Base-by-base conservation (phyloP, 1,284 basidiomycete species). In the Pholiota adiposa region DNA sequence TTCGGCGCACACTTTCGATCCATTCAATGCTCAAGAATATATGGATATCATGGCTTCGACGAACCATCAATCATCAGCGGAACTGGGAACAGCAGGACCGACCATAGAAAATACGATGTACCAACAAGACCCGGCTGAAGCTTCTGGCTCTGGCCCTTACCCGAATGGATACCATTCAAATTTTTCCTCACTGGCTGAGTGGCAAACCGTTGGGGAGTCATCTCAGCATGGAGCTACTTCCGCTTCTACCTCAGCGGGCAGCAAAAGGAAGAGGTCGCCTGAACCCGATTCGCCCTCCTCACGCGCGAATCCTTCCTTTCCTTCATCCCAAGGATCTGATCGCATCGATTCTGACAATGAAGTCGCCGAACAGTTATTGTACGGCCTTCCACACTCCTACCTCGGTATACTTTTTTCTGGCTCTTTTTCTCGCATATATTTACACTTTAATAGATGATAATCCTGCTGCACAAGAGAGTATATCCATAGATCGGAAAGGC, bases 401-500 rank as follows among this genome's bases (percentile, higher is more conserved):
- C 18, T 46, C 36, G 36, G 56, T 56, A 40, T 12, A 41, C 12
- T 49, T 21, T 16, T 5, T 46, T 21, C 19, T 5, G 19, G 44
- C 36, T 2, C 4, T 34, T 21, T 8, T 33, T 12, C 19, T 8
- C 18, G 27, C 36, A 12, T 57, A 38, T 25, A 2, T 11, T 16
- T 36, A 55, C 19, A 40, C 53, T 25, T 33, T 41, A 34, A 18
- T 6, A 34, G 21, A 43, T 59, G 33, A 48, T 19, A 27, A 29
- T 16, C 34, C 58, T 12, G 43, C 40, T 2, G 18, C 19, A n/a
- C 46, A 18, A n/a, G 31, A 41, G 34, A 40, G 9, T 12, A 31
- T 7, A 34, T 36, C 31, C 34, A 44, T 36, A n/a, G 60, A 63
- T 33, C 56, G 61, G 34, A 63, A 68, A 53, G 65, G 63, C 4